Conservation (phyloP, 2,329 filamentous ascomycete species). For the Trichoderma simmonsii region DNA sequence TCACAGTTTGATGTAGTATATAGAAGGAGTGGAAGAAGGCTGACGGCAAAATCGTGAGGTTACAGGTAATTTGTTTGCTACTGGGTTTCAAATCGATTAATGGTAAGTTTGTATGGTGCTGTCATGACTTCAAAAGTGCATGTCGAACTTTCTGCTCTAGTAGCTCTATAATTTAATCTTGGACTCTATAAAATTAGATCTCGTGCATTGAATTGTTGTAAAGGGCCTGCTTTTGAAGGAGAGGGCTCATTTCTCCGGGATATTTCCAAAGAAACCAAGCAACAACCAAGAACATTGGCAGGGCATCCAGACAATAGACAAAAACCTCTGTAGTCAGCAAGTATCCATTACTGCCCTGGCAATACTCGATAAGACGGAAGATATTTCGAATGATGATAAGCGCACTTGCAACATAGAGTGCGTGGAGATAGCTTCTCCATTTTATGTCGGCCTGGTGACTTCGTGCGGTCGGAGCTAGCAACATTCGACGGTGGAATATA, state of each 20-base stretch:
- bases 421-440: background rate
- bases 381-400: background rate
- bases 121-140: no score
- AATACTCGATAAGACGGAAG: background rate
- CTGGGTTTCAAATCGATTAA: no score
- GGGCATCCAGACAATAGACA: background rate
- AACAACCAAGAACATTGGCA: background rate
- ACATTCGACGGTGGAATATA: background rate
- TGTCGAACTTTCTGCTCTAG: background rate
- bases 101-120: no score
- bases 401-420: background rate
- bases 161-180: background rate
- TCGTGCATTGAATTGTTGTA: background rate
- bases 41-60: no score
- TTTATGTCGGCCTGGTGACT: background rate
- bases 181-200: background rate
- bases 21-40: no score
- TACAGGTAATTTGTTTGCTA: no score
- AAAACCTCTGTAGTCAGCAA: background rate
- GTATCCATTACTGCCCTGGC: background rate
- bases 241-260: background rate
- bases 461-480: background rate
- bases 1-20: no score
- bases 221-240: background rate
- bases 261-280: background rate